Base-by-base conservation (phyloP, 441 rosid genomes). In the Jatropha podagrica region DNA sequence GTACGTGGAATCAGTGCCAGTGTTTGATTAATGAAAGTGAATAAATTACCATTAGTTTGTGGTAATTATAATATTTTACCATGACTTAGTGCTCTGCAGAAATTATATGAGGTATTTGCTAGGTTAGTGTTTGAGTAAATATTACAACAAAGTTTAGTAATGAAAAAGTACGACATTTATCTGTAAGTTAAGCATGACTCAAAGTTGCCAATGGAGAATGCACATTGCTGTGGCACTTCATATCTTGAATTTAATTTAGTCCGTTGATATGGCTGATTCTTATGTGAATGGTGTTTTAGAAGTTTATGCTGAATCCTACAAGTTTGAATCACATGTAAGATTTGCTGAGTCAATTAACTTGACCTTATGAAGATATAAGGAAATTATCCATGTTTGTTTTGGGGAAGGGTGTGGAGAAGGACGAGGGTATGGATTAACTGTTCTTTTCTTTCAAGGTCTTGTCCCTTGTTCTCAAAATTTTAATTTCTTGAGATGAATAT, bases 1-100 rank as follows among this genome's bases (percentile, higher is more conserved):
- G 97, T 92, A 81, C 64, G 70, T 52, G 46, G 26, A 59, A 58
- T 18, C 14, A 20, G 48, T 58, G 40, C n/a, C n/a, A 17, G 69
- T 46, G 11, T 55, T 55, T 61, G 37, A 7, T 52, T 65, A 20
- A 61, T 65, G 13, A 15, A 58, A 6, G 46, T 44, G 8, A 27
- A 6, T 17, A 58, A 23, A 13, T 1, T 40, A 12, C 52, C 7
- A 0, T 65, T 20, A 27, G 2, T 38, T 37, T 63, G 17, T 52
- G 4, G 13, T 3, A 3, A 32, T 17, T 70, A 64, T 40, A 23
- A 20, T 55, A 2, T 49, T 7, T 18, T 2, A 17, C 17, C 5
- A 5, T 56, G 4, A 26, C 23, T 14, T 40, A n/a, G 14, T 74
- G 27, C 51, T 54, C 12, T 38, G 38, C 48, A 6, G 48, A 44